phyloP scores from a whole-genome alignment of 2,329 filamentous ascomycete species.

The Coleophoma crateriformis region DNA sequence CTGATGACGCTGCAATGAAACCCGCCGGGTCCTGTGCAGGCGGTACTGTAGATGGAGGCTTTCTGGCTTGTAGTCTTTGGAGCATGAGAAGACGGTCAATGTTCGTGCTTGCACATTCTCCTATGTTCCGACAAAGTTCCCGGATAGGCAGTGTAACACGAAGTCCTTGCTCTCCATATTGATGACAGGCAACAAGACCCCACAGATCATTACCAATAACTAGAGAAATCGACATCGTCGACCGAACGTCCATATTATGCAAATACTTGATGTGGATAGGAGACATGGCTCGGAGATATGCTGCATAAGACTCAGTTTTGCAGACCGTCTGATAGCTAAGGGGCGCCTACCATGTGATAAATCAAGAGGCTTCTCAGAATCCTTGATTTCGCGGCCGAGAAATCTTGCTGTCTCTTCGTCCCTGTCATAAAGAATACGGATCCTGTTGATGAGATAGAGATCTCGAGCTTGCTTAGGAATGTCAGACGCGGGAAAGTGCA shows the following conservation, averaged over 20 bases:
- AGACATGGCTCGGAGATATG: constrained; percentile 81
- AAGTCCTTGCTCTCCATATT: constrained; percentile 71
- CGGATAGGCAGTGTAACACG: constrained; percentile 84
- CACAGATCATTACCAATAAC: constrained; percentile 79
- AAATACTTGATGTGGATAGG: constrained; percentile 85
- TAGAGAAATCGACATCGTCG: constrained; percentile 88
- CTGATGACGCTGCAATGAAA: constrained; percentile 13
- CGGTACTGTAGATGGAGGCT: constrained; percentile 6
- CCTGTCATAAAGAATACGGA: constrained; percentile 77
- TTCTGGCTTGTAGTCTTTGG: constrained; percentile 10
- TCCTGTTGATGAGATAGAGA: constrained; percentile 81
- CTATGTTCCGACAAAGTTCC: constrained; percentile 82
- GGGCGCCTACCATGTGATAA: constrained; percentile 55
- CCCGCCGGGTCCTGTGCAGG: constrained; percentile 11
- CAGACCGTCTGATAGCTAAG: neutral
- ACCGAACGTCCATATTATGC: constrained; percentile 77
- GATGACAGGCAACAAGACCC: constrained; percentile 81
- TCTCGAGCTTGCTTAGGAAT: constrained; percentile 79
- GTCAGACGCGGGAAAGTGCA: constrained; percentile 74
- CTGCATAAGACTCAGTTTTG: neutral
- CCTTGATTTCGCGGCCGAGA: constrained; percentile 68
- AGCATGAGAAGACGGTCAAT: constrained; percentile 15
- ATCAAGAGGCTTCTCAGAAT: constrained; percentile 69
- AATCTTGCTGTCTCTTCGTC: constrained; percentile 73
- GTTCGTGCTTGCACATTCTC: constrained; percentile 13